Evolutionary conservation across 495 filamentous ascomycete genomes (phyloP).

Genomic region (Lepraria neglecta): DNA sequence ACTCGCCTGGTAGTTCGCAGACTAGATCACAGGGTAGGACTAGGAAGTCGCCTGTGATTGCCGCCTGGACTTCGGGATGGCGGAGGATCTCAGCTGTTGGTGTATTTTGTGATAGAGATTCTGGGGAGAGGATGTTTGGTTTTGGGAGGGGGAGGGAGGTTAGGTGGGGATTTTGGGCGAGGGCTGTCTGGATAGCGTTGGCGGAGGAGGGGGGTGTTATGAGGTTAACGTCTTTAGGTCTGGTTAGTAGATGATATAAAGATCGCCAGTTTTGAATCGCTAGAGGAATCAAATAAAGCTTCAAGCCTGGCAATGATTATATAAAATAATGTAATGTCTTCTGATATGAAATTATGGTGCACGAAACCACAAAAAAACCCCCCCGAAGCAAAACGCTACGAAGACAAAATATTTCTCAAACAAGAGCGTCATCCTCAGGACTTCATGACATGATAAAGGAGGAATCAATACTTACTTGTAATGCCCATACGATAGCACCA

Average conservation of each 20-base stretch:
- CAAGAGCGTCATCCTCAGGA: neutral
- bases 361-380: neutral
- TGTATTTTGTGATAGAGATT: conserved; percentile 64
- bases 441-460: neutral
- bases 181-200: conserved; percentile 64
- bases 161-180: conserved; percentile 79
- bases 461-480: conserved; percentile 52
- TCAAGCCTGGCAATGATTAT: too few relatives aligned
- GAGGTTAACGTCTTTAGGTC: conserved; percentile 63
- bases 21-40: conserved; percentile 91
- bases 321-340: too few relatives aligned
- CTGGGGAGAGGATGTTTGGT: conserved; percentile 67
- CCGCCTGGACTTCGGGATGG: conserved; percentile 60
- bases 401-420: neutral
- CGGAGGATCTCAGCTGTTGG: conserved; percentile 89
- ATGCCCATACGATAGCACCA: conserved; percentile 84
- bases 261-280: too few relatives aligned
- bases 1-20: conserved; percentile 78
- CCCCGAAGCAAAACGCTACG: neutral
- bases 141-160: conserved; percentile 71
- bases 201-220: conserved; percentile 71
- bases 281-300: too few relatives aligned
- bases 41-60: conserved; percentile 77
- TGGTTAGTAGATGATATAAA: neutral
- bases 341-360: too few relatives aligned